phyloP scores from a whole-genome alignment of 441 rosid genomes.

The Isatis lusitanica region DNA sequence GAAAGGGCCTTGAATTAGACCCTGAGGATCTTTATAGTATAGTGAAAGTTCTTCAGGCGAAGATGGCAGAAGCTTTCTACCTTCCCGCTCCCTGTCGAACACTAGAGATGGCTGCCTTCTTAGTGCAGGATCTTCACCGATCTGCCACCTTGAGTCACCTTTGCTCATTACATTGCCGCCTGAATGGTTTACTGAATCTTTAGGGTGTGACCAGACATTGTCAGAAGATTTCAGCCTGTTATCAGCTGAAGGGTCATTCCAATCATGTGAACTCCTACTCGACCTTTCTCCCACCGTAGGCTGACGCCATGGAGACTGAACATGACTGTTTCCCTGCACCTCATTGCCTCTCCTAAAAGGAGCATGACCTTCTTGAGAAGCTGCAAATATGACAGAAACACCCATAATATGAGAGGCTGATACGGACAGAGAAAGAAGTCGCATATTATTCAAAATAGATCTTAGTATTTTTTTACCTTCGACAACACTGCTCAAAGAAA shows the following conservation, averaged over 20 bases:
- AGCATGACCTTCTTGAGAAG: constrained; percentile 49
- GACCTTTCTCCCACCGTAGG: constrained; percentile 54
- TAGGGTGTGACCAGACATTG: constrained; percentile 52
- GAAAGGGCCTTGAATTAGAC: constrained; percentile 95
- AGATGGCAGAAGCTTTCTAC: constrained; percentile 51
- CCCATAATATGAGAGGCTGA: constrained; percentile 2
- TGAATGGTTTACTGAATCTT: constrained; percentile 49
- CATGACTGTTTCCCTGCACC: constrained; percentile 48
- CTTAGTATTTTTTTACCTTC: background rate
- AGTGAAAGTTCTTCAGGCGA: constrained; percentile 81
- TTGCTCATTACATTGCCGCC: constrained; percentile 49
- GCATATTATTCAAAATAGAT: background rate
- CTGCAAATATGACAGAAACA: constrained; percentile 47
- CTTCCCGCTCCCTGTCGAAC: constrained; percentile 74
- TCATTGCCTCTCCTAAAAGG: constrained; percentile 52
- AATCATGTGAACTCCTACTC: constrained; percentile 43
- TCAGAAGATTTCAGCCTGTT: constrained; percentile 48
- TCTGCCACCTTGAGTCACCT: constrained; percentile 67
- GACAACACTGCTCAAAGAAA: constrained; percentile 1
- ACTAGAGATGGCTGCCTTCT: constrained; percentile 66
- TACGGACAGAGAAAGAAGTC: background rate
- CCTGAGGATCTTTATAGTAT: constrained; percentile 93
- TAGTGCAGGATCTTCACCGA: constrained; percentile 57
- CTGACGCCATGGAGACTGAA: constrained; percentile 57
- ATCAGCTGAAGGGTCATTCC: constrained; percentile 60